Evolutionary conservation across 2,329 filamentous ascomycete genomes (phyloP).

Genomic region (Zarea fungicola): DNA sequence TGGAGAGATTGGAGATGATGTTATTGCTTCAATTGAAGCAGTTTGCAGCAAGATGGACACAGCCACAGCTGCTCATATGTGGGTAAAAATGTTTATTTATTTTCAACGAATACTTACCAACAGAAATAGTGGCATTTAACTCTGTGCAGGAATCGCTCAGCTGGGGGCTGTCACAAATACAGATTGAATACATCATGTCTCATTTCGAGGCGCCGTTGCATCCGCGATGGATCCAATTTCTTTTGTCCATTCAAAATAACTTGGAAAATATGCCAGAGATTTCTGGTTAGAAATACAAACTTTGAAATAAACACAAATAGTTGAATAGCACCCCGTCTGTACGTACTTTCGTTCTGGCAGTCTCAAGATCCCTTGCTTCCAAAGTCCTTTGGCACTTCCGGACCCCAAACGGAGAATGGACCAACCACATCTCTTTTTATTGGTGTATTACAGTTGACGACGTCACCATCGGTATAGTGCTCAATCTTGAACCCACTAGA

Average conservation of each 20-base stretch:
- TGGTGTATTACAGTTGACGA: neutral
- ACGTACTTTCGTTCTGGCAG: no score
- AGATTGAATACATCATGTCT: constrained; percentile 13
- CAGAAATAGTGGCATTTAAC: constrained; percentile 14
- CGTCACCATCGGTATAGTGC: neutral
- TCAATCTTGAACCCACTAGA: neutral
- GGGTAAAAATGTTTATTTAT: neutral
- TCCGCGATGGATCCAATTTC: constrained; percentile 16
- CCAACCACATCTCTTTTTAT: neutral
- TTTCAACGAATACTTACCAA: neutral
- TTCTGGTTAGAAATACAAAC: neutral
- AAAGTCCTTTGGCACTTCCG: neutral
- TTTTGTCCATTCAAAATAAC: constrained; percentile 1
- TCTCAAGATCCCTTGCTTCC: neutral
- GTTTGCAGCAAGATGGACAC: constrained; percentile 15
- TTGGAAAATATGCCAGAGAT: neutral
- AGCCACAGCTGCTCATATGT: constrained; percentile 16
- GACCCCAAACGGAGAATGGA: neutral
- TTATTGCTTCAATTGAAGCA: constrained; percentile 14
- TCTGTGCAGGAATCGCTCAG: constrained; percentile 10
- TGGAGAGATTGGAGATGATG: constrained; percentile 12
- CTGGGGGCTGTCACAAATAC: constrained; percentile 5
- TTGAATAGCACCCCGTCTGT: neutral
- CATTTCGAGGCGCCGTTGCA: constrained; percentile 17
- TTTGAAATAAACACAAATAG: neutral